phyloP scores from a whole-genome alignment of 192 early-diverging fungal species.

The Spinellus fusiger region DNA sequence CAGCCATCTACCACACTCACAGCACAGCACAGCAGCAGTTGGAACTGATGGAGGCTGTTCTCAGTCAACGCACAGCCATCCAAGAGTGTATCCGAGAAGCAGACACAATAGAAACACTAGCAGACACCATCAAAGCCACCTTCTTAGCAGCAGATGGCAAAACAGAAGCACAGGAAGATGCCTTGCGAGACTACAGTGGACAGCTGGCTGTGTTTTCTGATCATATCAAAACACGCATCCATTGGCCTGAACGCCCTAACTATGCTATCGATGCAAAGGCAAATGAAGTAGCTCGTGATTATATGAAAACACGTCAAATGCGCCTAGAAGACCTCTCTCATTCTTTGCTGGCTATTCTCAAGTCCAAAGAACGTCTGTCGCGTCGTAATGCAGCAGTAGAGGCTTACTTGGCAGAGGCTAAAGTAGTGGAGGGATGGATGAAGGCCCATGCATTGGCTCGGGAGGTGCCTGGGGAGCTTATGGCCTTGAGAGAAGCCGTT shows the following conservation, averaged over 20 bases:
- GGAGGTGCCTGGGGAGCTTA: not conserved
- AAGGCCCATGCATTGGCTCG: not conserved
- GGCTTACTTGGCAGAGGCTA: conserved; percentile 14
- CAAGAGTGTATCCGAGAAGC: not conserved
- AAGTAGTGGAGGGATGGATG: conserved; percentile 18
- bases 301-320: not conserved
- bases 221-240: not conserved
- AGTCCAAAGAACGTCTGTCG: conserved; percentile 20
- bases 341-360: conserved; percentile 15
- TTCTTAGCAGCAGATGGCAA: conserved; percentile 6
- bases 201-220: not conserved
- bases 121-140: conserved; percentile 7
- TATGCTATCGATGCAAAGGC: not conserved
- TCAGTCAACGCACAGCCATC: conserved; percentile 5
- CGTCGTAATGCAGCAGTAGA: conserved; percentile 14
- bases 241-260: conserved; percentile 5
- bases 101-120: not conserved
- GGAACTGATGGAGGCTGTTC: conserved; percentile 7
- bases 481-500: not conserved
- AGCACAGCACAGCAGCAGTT: not conserved
- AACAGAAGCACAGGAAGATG: not conserved
- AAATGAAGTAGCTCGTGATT: conserved; percentile 9
- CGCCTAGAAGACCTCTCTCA: conserved; percentile 12
- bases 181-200: not conserved
- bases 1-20: not conserved